Percentiles rank a stretch among this genome's conserved stretches.
phyloP scores from a whole-genome alignment of 192 early-diverging fungal species.

The Podila epigama region DNA sequence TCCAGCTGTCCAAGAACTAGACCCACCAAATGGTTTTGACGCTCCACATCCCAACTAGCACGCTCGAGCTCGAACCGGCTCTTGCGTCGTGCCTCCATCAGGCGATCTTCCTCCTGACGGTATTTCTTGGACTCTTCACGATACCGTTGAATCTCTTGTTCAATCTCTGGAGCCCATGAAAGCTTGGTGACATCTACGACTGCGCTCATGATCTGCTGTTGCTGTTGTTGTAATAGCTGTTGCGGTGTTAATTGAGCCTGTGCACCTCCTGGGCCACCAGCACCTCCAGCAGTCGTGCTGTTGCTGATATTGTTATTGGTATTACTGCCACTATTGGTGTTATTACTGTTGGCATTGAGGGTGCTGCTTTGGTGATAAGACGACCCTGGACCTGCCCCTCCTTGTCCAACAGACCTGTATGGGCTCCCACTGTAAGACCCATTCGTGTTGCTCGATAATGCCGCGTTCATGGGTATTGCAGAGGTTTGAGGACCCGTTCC shows the following conservation, averaged over 20 bases:
- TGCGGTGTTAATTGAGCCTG: constrained; percentile 26
- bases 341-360: too few relatives aligned
- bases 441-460: too few relatives aligned
- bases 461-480: too few relatives aligned
- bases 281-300: neutral
- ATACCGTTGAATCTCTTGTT: constrained; percentile 32
- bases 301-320: neutral
- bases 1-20: constrained; percentile 43
- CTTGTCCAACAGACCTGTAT: neutral
- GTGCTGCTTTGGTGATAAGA: neutral
- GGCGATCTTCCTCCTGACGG: constrained; percentile 31
- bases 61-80: constrained; percentile 41
- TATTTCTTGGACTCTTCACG: constrained; percentile 36
- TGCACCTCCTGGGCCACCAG: constrained; percentile 5
- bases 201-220: constrained; percentile 44
- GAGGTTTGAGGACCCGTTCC: too few relatives aligned
- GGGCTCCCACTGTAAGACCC: neutral
- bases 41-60: constrained; percentile 48
- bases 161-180: constrained; percentile 44
- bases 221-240: constrained; percentile 41
- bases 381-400: neutral
- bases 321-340: too few relatives aligned
- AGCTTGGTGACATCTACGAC: constrained; percentile 46
- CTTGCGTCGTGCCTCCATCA: constrained; percentile 42
- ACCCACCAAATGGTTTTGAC: constrained; percentile 48